These are phyloP conservation scores for Fusarium sp. DNA, from an alignment of 2,329 filamentous ascomycete genomes.

Conservation along the genomic window DNA sequence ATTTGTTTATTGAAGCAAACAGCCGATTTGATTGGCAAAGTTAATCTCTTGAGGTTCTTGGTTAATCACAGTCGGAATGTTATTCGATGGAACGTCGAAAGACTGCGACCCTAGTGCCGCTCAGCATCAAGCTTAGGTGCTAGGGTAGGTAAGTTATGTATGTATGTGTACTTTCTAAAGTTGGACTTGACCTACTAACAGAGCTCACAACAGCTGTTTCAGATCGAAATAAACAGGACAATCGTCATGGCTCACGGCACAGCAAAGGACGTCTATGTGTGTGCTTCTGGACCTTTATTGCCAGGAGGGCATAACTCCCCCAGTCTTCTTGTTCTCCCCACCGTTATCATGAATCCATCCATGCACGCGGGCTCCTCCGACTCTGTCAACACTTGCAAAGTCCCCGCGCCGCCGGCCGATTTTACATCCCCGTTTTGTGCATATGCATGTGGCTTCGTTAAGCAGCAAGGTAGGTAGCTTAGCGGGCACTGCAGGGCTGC, in stretches of 20 bases:
- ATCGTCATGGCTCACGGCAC: neutral
- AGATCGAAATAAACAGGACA: neutral
- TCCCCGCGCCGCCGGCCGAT: conserved; percentile 23
- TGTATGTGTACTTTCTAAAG: neutral
- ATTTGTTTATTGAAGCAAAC: neutral
- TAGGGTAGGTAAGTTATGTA: too few relatives aligned
- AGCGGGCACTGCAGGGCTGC: conserved; percentile 30
- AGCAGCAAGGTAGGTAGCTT: conserved; percentile 20
- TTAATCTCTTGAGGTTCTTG: neutral
- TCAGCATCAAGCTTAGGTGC: conserved; percentile 15
- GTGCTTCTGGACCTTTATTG: neutral
- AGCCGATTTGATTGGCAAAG: conserved; percentile 1
- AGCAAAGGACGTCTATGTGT: conserved; percentile 2
- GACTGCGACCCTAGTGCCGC: conserved; percentile 2
- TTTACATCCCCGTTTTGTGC: conserved; percentile 40
- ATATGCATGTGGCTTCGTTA: conserved; percentile 40
- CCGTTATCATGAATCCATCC: conserved; percentile 19
- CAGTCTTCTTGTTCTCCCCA: conserved; percentile 1
- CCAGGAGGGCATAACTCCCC: neutral
- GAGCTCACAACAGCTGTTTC: conserved; percentile 18
- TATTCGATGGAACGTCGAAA: conserved; percentile 6
- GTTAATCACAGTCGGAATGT: conserved; percentile 15
- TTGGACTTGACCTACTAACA: neutral
- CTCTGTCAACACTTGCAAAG: conserved; percentile 15
- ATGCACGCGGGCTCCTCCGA: conserved; percentile 35